phyloP scores from a whole-genome alignment of 108 stramenopile genomes.

The Schizochytrium sp. region DNA sequence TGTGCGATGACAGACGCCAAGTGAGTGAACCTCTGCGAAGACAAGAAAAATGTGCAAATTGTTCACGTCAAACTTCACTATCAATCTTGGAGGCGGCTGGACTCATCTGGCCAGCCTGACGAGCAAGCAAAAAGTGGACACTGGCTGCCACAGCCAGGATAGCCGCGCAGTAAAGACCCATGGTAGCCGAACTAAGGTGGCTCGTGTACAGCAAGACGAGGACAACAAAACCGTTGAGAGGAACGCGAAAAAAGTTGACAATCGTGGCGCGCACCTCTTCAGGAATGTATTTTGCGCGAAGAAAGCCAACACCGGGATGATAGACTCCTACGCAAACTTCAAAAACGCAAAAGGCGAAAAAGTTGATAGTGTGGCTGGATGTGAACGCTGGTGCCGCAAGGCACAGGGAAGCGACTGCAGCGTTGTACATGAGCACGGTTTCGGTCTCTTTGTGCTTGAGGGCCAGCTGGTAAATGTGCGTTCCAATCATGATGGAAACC shows the following conservation, averaged over 20 bases:
- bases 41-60: too few species aligned
- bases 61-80: too few species aligned
- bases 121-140: neutral
- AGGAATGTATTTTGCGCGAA: conserved; percentile 86
- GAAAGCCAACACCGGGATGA: conserved; percentile 84
- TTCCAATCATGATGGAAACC: conserved; percentile 79
- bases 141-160: neutral
- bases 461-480: conserved; percentile 64
- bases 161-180: neutral
- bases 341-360: conserved; percentile 77
- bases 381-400: conserved; percentile 57
- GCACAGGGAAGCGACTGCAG: conserved; percentile 54
- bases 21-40: too few species aligned
- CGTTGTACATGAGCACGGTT: conserved; percentile 53
- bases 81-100: too few species aligned
- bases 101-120: neutral
- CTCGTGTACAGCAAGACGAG: conserved; percentile 62
- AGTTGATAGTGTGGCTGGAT: conserved; percentile 47
- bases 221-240: conserved; percentile 84
- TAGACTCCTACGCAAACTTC: conserved; percentile 94
- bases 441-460: conserved; percentile 78
- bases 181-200: neutral
- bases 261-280: conserved; percentile 82
- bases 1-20: too few species aligned
- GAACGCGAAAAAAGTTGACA: conserved; percentile 92